Base-by-base conservation (phyloP, 768 basidiomycete species). In the Grammothele lineata region DNA sequence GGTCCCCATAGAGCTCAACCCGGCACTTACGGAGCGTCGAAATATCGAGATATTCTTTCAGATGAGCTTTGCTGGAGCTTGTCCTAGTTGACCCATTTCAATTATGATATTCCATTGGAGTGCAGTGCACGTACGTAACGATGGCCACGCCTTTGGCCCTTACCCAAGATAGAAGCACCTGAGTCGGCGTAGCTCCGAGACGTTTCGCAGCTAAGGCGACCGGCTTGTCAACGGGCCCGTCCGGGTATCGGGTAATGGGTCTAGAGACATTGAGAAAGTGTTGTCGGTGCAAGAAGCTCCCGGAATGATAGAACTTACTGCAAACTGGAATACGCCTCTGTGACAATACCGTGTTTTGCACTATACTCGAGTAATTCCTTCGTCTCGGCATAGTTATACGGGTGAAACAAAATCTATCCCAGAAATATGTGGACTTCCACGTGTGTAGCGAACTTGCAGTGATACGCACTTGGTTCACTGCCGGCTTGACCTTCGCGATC, bases 91-190 rank as follows among this genome's bases (percentile, higher is more conserved):
- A n/a, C n/a, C n/a, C n/a, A n/a, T n/a, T n/a, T n/a, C n/a, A n/a
- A n/a, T n/a, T n/a, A n/a, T n/a, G n/a, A n/a, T n/a, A n/a, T n/a
- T n/a, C n/a, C n/a, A n/a, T n/a, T n/a, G n/a, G n/a, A n/a, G n/a
- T n/a, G n/a, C 26, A 14, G 15, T 15, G 15, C 50, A 45, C 56
- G 50, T 45, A 60, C 81, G 85, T 87, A 50, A 87, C 81, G 40
- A 86, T 76, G 5, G 80, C 76, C 2, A 71, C 77, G 24, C 80
- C 80, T 59, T 90, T 89, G 24, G 74, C 72, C 55, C 71, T 75
- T 2, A 79, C 79, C 87, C 87, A 90, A 1, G 75, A 65, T 41
- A 89, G 75, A 19, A 89, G 65, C 27, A 87, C 78, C 55, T 90
- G 87, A 1, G 75, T 76, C 0, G 80, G 70, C 3, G 76, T 75